phyloP scores from a whole-genome alignment of 805 yeast genomes.

The Komagataella phaffii region DNA sequence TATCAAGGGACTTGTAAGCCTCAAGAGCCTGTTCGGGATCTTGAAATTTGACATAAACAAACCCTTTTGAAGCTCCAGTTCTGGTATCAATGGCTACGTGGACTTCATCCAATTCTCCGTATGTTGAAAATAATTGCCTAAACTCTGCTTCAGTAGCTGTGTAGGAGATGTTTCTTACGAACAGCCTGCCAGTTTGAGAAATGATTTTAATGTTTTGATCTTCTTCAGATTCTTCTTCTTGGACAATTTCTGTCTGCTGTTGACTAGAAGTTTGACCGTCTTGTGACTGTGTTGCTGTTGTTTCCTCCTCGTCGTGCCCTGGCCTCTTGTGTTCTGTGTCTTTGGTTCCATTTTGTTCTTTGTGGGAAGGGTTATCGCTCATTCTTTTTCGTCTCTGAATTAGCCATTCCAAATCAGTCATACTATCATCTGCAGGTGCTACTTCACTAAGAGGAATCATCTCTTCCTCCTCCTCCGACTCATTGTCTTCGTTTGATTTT shows the following conservation, averaged over 20 bases:
- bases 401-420: constrained; percentile 83
- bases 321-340: not conserved
- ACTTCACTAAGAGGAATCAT: constrained; percentile 7
- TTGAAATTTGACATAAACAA: constrained; percentile 71
- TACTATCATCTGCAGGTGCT: constrained; percentile 19
- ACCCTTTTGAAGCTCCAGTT: constrained; percentile 86
- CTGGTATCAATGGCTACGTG: constrained; percentile 87
- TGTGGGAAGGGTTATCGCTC: constrained; percentile 25
- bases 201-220: constrained; percentile 39
- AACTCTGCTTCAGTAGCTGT: constrained; percentile 73
- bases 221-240: constrained; percentile 21
- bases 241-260: constrained; percentile 1
- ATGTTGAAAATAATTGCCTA: constrained; percentile 43
- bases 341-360: constrained; percentile 2
- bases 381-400: constrained; percentile 63
- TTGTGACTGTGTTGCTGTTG: not conserved
- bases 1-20: constrained; percentile 69
- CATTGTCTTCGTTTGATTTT: constrained; percentile 18
- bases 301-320: constrained; percentile 5
- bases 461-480: constrained; percentile 26
- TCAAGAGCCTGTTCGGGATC: constrained; percentile 57
- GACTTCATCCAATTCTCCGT: constrained; percentile 73
- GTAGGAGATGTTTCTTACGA: constrained; percentile 76
- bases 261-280: not conserved
- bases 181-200: constrained; percentile 63